Conservation (phyloP, 78 protist genomes). For the Dictyostelium discoideum region dicty_2.7 NC_007090.3:2813501-2814000, state of each 20-base stretch:
- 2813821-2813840: background rate
- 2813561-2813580: background rate
- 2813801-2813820: background rate
- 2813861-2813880: background rate
- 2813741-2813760: background rate
- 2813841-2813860: no score
- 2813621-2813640: background rate
- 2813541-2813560: background rate
- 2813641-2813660: background rate
- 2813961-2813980: no score
- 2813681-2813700: background rate
- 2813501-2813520: background rate
- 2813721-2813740: background rate
- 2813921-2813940: background rate
- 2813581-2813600: background rate
- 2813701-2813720: background rate
- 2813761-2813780: background rate
- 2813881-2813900: background rate
- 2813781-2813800: background rate
- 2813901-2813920: background rate
- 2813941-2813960: no score
- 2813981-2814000: background rate
- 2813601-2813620: background rate
- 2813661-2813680: background rate
- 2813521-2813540: background rate